Evolutionary conservation across 2,329 filamentous ascomycete species (phyloP).

Genomic region (Pyrenophora graminea): DNA sequence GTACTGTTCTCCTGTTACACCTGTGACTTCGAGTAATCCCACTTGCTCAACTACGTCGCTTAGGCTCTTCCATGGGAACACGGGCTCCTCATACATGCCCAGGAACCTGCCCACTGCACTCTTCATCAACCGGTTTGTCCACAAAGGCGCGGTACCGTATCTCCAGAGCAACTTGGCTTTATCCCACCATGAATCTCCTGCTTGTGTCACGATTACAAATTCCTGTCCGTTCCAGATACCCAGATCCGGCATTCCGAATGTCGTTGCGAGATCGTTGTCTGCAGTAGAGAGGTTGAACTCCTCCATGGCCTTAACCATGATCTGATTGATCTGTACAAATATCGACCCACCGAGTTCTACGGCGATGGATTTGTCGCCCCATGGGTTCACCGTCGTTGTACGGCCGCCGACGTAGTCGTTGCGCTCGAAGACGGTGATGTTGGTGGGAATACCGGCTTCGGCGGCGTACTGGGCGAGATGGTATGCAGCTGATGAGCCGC

Average conservation of each 20-base stretch:
- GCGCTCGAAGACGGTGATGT: constrained; percentile 88
- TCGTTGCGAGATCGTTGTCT: constrained; percentile 38
- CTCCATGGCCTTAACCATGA: constrained; percentile 73
- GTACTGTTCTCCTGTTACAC: constrained; percentile 73
- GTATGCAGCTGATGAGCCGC: constrained; percentile 84
- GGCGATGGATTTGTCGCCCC: constrained; percentile 66
- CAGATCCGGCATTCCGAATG: constrained; percentile 52
- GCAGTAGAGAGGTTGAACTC: constrained; percentile 69
- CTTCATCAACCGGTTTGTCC: constrained; percentile 73
- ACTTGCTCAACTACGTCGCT: constrained; percentile 69
- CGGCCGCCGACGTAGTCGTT: constrained; percentile 79
- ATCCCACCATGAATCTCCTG: constrained; percentile 75
- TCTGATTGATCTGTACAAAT: constrained; percentile 83
- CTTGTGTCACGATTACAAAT: constrained; percentile 70
- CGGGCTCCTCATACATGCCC: constrained; percentile 75
- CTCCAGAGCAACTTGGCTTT: constrained; percentile 78
- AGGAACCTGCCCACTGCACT: constrained; percentile 73
- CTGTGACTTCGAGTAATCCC: constrained; percentile 68
- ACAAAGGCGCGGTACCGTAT: constrained; percentile 79
- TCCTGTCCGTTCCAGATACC: constrained; percentile 82
- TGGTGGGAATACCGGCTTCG: constrained; percentile 62
- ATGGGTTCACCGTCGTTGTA: constrained; percentile 80
- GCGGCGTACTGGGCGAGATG: constrained; percentile 74
- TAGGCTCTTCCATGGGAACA: constrained; percentile 83
- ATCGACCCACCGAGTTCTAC: constrained; percentile 91